phyloP scores from a whole-genome alignment of 192 early-diverging fungal species.

The Coemansia sp. region DNA sequence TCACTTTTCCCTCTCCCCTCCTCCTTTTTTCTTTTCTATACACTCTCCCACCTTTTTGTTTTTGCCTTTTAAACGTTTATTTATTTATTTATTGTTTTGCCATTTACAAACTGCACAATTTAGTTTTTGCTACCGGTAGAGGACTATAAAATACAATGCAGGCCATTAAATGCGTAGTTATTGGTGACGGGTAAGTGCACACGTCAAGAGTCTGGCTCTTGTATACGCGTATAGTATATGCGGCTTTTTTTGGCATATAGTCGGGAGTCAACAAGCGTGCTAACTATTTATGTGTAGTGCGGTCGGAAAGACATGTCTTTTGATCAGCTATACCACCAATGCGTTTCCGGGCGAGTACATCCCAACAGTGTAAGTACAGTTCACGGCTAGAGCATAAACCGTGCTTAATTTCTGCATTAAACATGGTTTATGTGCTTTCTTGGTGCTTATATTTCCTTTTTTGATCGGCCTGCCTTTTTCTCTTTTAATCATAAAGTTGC shows the following conservation, averaged over 20 bases:
- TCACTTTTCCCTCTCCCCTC: not conserved
- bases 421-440: no score
- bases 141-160: slow-evolving; percentile 58
- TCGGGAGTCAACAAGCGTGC: not conserved
- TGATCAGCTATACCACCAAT: slow-evolving; percentile 99
- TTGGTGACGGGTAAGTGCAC: slow-evolving; percentile 73
- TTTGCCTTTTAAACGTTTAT: slow-evolving; percentile 15
- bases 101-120: slow-evolving; percentile 13
- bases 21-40: not conserved
- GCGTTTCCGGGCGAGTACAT: slow-evolving; percentile 99
- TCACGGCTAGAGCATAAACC: no score
- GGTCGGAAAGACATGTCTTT: slow-evolving; percentile 92
- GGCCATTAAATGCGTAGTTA: slow-evolving; percentile 86
- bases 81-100: slow-evolving; percentile 7
- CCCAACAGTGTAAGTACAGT: slow-evolving; percentile 87
- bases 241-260: no score
- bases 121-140: slow-evolving; percentile 44
- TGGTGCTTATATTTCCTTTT: no score
- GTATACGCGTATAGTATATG: no score
- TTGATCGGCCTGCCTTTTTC: no score
- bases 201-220: no score
- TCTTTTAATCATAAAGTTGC: no score
- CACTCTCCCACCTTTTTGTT: slow-evolving; percentile 3
- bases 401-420: no score
- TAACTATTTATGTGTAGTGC: slow-evolving; percentile 58